phyloP scores from a whole-genome alignment of 345 rosid genomes.

The Leavenworthia alabamica region DNA sequence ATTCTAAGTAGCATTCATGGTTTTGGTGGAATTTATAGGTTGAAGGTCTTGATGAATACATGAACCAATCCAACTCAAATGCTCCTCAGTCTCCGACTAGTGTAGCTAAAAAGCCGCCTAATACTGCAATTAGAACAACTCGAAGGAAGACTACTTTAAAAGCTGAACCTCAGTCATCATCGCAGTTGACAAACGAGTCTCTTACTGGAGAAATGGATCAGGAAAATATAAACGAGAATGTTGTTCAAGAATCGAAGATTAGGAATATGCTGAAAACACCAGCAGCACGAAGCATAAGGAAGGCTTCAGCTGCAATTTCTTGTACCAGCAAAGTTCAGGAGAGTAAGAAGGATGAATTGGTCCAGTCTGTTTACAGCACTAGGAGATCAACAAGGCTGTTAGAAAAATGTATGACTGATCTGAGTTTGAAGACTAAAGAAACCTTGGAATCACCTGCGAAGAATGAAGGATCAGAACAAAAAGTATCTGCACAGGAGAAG shows the following conservation, averaged over 20 bases:
- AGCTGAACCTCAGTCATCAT: slow-evolving; percentile 35
- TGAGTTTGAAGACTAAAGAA: slow-evolving; percentile 42
- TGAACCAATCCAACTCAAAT: slow-evolving; percentile 29
- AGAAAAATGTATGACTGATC: slow-evolving; percentile 47
- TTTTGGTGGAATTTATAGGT: slow-evolving; percentile 38
- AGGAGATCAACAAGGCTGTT: slow-evolving; percentile 69
- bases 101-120: slow-evolving; percentile 15
- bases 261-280: slow-evolving; percentile 19
- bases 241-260: slow-evolving; percentile 23
- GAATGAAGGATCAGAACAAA: not conserved
- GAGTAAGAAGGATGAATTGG: slow-evolving; percentile 19
- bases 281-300: slow-evolving; percentile 28
- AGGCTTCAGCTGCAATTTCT: slow-evolving; percentile 23
- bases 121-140: slow-evolving; percentile 40
- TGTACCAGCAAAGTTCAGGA: too few relatives aligned
- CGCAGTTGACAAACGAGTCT: slow-evolving; percentile 28
- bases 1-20: not conserved
- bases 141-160: slow-evolving; percentile 38
- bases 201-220: slow-evolving; percentile 32
- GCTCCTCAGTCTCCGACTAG: slow-evolving; percentile 37
- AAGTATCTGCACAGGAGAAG: slow-evolving; percentile 5
- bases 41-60: slow-evolving; percentile 68
- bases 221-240: slow-evolving; percentile 29
- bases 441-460: slow-evolving; percentile 2
- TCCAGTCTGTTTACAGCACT: slow-evolving; percentile 46